A percentile compares a stretch with the other conserved stretches of the same genome.
Evolutionary conservation across 345 rosid genomes (phyloP).

Genomic region (Clausena lansium): DNA sequence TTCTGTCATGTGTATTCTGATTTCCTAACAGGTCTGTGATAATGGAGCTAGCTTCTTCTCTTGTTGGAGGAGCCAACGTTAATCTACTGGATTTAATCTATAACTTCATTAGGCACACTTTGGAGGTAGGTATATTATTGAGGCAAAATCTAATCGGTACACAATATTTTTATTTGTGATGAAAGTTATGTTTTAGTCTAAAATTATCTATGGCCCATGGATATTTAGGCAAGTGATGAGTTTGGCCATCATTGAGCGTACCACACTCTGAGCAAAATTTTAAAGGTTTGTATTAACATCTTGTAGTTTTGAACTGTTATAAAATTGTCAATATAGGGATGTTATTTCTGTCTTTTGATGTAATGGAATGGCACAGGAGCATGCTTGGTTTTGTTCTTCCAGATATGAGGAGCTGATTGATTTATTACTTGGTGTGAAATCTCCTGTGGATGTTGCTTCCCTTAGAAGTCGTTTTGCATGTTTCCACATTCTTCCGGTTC

Average conservation of each 20-base stretch:
- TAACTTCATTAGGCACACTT: conserved; percentile 50
- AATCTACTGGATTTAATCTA: conserved; percentile 71
- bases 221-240: conserved; percentile 49
- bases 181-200: neutral
- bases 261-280: conserved; percentile 57
- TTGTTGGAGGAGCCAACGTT: conserved; percentile 67
- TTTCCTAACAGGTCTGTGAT: conserved; percentile 40
- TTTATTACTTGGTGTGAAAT: conserved; percentile 56
- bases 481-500: conserved; percentile 61
- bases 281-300: conserved; percentile 50
- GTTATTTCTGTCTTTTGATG: conserved; percentile 19
- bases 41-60: conserved; percentile 66
- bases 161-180: neutral
- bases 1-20: neutral
- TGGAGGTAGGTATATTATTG: conserved; percentile 66
- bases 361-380: conserved; percentile 56
- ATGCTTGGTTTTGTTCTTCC: conserved; percentile 67
- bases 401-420: conserved; percentile 65
- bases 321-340: conserved; percentile 1
- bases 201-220: conserved; percentile 18
- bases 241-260: conserved; percentile 66
- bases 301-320: conserved; percentile 10
- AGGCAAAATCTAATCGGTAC: neutral
- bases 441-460: conserved; percentile 49
- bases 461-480: conserved; percentile 73